Percentiles rank a stretch among this genome's conserved stretches.
phyloP scores from a whole-genome alignment of 2,329 filamentous ascomycete species.

The Calonectria pseudoreteaudii region DNA sequence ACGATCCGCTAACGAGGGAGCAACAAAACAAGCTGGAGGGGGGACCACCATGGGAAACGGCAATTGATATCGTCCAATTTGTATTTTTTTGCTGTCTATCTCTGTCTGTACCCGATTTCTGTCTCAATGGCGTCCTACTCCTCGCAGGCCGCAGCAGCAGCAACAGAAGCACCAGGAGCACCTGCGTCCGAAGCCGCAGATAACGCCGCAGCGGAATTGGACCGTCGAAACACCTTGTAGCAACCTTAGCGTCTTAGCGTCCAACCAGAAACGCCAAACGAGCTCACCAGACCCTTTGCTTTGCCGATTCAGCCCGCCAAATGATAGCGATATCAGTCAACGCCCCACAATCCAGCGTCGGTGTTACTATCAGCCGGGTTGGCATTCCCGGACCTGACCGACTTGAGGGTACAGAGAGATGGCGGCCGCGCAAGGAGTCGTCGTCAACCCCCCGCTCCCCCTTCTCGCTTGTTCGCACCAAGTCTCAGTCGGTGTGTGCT shows the following conservation, averaged over 20 bases:
- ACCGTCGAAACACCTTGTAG: conserved; percentile 22
- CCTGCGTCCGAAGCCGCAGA: neutral
- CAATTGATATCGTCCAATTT: neutral
- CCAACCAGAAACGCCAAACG: conserved; percentile 43
- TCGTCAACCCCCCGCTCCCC: conserved; percentile 41
- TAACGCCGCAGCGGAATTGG: conserved; percentile 12
- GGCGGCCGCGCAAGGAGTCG: conserved; percentile 35
- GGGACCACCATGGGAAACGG: neutral
- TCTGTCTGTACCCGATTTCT: neutral
- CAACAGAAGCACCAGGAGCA: neutral
- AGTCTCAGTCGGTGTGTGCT: conserved; percentile 38
- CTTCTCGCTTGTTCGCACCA: conserved; percentile 13
- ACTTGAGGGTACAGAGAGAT: conserved; percentile 35
- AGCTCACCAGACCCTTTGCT: conserved; percentile 40
- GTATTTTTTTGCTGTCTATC: neutral
- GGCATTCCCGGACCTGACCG: conserved; percentile 41
- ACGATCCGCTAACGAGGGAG: neutral
- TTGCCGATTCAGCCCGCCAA: conserved; percentile 39
- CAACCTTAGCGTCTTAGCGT: conserved; percentile 38
- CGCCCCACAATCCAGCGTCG: conserved; percentile 44
- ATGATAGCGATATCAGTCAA: conserved; percentile 33
- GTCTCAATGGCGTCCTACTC: neutral
- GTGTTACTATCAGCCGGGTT: conserved; percentile 46
- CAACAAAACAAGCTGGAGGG: neutral
- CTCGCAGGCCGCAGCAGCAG: neutral